A percentile compares a stretch with the other conserved stretches of the same genome.
Evolutionary conservation across 192 early-diverging fungal species (phyloP).

Genomic region (Jimgerdemannia lactiflua): DNA sequence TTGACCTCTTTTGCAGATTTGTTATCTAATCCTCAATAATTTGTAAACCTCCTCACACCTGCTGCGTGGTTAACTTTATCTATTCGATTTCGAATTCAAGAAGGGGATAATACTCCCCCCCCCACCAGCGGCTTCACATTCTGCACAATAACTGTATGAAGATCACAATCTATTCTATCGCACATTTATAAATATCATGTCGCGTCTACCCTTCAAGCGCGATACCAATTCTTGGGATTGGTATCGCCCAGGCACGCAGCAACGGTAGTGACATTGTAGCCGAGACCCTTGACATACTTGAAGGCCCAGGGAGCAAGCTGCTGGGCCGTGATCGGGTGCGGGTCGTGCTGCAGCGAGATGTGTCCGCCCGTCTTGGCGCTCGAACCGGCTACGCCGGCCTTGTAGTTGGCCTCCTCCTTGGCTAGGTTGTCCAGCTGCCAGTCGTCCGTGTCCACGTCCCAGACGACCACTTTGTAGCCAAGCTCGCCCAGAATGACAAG

Average conservation of each 20-base stretch:
- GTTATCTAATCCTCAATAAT: too few relatives aligned
- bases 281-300: constrained; percentile 16
- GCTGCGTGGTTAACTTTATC: too few relatives aligned
- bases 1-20: too few relatives aligned
- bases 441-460: constrained; percentile 39
- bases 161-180: too few relatives aligned
- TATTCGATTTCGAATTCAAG: too few relatives aligned
- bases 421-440: constrained; percentile 24
- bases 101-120: too few relatives aligned
- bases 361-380: constrained; percentile 21
- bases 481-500: constrained; percentile 23
- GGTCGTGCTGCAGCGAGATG: constrained; percentile 36
- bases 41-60: too few relatives aligned
- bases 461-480: constrained; percentile 40
- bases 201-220: background rate
- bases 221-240: constrained; percentile 1
- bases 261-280: constrained; percentile 44
- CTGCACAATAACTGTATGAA: too few relatives aligned
- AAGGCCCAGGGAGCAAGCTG: constrained; percentile 40
- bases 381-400: constrained; percentile 1
- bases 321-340: constrained; percentile 26
- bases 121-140: too few relatives aligned
- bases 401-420: constrained; percentile 15
- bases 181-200: too few relatives aligned
- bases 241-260: constrained; percentile 37